A percentile compares a stretch with the other conserved stretches of the same genome.
phyloP scores from a whole-genome alignment of 345 rosid genomes.

The Hypericum androsaemum region DNA sequence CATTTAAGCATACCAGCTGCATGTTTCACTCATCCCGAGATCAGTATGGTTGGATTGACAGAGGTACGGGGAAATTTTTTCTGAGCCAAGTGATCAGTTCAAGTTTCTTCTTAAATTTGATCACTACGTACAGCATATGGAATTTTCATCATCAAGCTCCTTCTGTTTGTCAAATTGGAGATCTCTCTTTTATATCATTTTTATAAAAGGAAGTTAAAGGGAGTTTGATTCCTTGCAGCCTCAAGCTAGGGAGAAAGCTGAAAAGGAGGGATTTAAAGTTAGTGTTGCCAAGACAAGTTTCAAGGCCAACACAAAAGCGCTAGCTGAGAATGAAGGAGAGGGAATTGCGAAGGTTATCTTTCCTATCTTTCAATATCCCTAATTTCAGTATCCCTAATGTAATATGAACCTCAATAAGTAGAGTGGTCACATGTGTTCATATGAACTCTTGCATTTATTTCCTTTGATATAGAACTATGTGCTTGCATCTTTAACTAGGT shows the following conservation, averaged over 20 bases:
- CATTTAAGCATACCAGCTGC: constrained; percentile 97
- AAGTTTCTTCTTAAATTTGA: background rate
- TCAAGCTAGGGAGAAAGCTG: constrained; percentile 95
- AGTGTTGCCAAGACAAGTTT: constrained; percentile 88
- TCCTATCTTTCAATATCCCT: constrained; percentile 5
- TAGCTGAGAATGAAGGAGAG: constrained; percentile 98
- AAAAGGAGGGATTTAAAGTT: constrained; percentile 83
- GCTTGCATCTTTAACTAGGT: too few relatives aligned
- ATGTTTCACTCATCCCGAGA: constrained; percentile 99
- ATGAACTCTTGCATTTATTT: too few relatives aligned
- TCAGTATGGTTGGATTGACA: constrained; percentile 99
- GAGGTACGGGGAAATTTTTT: constrained; percentile 42
- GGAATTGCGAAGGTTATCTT: constrained; percentile 83
- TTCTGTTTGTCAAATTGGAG: background rate
- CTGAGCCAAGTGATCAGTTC: background rate
- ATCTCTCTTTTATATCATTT: background rate
- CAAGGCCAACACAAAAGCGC: constrained; percentile 97
- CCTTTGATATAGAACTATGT: too few relatives aligned
- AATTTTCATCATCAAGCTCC: constrained; percentile 4
- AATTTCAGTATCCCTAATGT: background rate
- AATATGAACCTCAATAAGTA: background rate
- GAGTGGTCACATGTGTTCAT: too few relatives aligned
- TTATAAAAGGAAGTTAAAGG: constrained; percentile 7
- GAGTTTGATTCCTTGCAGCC: constrained; percentile 41
- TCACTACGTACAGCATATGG: background rate